Percentiles rank a stretch among this genome's conserved stretches.
These are phyloP conservation scores for Rhamnella rubrinervis DNA, from an alignment of 331 rosid genomes.

Conservation along the genomic window DNA sequence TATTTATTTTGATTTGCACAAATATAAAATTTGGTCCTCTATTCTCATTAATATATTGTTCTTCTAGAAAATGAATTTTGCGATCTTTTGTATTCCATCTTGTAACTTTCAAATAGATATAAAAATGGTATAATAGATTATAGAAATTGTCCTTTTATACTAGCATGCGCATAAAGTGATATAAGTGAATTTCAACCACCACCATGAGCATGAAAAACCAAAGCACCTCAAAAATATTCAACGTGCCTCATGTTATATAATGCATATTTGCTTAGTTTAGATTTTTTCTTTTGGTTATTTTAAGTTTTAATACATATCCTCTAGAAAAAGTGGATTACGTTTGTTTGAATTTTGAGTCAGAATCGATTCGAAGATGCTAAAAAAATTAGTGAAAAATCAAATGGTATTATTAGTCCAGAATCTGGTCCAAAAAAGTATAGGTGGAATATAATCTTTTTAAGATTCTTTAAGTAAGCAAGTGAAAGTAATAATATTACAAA, in stretches of 20 bases:
- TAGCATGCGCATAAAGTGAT: constrained; percentile 78
- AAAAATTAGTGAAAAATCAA: background rate
- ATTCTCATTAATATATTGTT: constrained; percentile 12
- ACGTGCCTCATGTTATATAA: too few species aligned
- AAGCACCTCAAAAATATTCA: too few species aligned
- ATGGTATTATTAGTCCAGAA: background rate
- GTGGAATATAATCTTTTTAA: too few species aligned
- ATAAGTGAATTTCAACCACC: constrained; percentile 17
- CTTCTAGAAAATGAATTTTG: constrained; percentile 40
- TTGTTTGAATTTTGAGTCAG: constrained; percentile 10
- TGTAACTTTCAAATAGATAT: background rate
- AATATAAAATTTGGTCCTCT: background rate
- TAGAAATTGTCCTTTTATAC: constrained; percentile 11
- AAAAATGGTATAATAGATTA: background rate
- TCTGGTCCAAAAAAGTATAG: too few species aligned
- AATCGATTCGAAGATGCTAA: background rate
- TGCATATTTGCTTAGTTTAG: constrained; percentile 13
- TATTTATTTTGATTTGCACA: too few species aligned
- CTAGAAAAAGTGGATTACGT: background rate
- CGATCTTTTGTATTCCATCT: constrained; percentile 12
- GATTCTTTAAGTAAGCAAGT: too few species aligned
- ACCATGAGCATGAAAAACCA: constrained; percentile 8
- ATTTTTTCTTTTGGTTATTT: constrained; percentile 6
- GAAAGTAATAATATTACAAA: too few species aligned
- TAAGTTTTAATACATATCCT: too few species aligned